Conservation (phyloP, 2,329 filamentous ascomycete genomes). For the Fusarium sp. region DNA sequence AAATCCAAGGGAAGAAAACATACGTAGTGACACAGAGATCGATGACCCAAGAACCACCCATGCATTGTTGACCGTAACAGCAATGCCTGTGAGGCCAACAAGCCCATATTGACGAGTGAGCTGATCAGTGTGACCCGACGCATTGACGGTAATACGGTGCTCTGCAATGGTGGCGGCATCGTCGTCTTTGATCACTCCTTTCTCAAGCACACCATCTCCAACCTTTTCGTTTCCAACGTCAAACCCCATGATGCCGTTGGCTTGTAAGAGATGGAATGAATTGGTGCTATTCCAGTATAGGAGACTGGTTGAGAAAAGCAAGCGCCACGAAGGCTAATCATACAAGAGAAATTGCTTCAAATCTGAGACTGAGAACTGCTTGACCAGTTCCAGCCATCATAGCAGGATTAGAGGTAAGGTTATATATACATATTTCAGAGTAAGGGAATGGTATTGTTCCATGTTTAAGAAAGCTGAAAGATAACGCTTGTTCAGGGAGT, state of each 20-base stretch:
- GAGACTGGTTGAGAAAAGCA: neutral
- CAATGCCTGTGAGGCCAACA: conserved; percentile 40
- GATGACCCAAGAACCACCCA: conserved; percentile 43
- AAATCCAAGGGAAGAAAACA: neutral
- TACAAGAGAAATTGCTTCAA: neutral
- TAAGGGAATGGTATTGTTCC: neutral
- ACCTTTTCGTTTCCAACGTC: conserved; percentile 21
- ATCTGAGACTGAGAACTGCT: neutral
- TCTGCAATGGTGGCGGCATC: conserved; percentile 23
- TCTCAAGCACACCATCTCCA: conserved; percentile 9
- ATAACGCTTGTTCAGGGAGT: neutral
- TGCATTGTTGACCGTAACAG: conserved; percentile 44
- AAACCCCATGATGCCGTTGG: neutral
- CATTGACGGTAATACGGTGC: conserved; percentile 21
- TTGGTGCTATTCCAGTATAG: neutral
- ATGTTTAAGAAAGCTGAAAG: neutral
- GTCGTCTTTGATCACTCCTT: conserved; percentile 12
- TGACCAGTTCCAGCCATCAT: neutral
- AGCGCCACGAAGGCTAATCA: neutral
- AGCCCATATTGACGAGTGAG: conserved; percentile 41
- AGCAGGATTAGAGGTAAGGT: neutral
- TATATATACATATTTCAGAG: neutral
- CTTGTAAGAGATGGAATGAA: neutral
- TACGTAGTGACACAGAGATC: conserved; percentile 40
- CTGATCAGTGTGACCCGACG: conserved; percentile 38